A percentile compares a stretch with the other conserved stretches of the same genome.
phyloP scores from a whole-genome alignment of 2,329 filamentous ascomycete species.

The Aspergillus ruber region DNA sequence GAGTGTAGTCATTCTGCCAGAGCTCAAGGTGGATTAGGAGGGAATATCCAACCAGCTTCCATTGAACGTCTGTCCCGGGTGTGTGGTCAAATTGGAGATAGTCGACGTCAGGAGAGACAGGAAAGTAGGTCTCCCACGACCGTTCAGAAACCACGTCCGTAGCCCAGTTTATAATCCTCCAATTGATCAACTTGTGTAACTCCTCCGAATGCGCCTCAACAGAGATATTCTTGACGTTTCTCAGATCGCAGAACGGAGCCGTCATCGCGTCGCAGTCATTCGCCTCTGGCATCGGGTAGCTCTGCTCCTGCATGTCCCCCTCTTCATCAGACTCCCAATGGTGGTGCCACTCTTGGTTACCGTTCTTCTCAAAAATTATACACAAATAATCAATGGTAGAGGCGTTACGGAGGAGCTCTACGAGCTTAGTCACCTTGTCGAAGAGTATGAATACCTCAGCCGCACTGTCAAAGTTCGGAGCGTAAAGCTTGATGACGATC shows the following conservation, averaged over 20 bases:
- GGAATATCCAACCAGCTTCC: too few species aligned
- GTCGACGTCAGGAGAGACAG: too few species aligned
- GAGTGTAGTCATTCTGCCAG: too few species aligned
- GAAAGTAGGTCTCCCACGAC: too few species aligned
- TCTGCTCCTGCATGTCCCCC: background rate
- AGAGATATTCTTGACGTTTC: background rate
- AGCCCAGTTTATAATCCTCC: background rate
- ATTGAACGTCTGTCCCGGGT: too few species aligned
- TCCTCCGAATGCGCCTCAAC: background rate
- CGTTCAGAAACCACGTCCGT: too few species aligned
- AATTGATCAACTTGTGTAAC: background rate
- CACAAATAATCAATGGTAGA: background rate
- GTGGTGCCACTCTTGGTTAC: background rate
- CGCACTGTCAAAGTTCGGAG: background rate
- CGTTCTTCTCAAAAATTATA: background rate
- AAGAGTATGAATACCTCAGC: background rate
- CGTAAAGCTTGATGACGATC: background rate
- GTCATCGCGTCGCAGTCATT: background rate
- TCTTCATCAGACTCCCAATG: too few species aligned
- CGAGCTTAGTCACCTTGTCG: background rate
- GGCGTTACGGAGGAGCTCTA: background rate
- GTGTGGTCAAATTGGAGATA: too few species aligned
- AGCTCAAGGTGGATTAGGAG: too few species aligned
- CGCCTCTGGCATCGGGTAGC: background rate
- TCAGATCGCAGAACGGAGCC: background rate